Conservation (phyloP, 2,329 filamentous ascomycete species). For the Fusarium transvaalense region DNA sequence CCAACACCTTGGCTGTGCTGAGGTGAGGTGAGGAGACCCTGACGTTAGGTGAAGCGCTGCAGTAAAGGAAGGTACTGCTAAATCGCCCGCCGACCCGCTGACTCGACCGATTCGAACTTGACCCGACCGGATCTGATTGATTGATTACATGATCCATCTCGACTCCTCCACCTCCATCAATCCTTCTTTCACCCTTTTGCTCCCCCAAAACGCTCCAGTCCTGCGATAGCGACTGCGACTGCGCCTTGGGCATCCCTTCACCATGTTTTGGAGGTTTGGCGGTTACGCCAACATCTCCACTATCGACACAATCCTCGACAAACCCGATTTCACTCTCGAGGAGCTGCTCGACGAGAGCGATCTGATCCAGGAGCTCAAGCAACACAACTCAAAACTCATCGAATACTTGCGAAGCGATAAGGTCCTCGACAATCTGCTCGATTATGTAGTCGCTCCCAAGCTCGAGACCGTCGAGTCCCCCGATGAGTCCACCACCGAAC, state of each 20-base stretch:
- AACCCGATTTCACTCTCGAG: constrained; percentile 94
- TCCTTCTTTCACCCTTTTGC: constrained; percentile 30
- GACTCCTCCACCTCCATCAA: constrained; percentile 40
- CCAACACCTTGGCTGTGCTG: constrained; percentile 8
- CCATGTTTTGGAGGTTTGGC: constrained; percentile 99
- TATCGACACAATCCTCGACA: constrained; percentile 96
- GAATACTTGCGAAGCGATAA: constrained; percentile 92
- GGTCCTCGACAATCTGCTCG: constrained; percentile 85
- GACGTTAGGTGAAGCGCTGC: not conserved
- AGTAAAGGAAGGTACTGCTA: constrained; percentile 15
- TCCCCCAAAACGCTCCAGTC: constrained; percentile 46
- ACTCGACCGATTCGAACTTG: constrained; percentile 39
- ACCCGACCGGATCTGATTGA: constrained; percentile 39
- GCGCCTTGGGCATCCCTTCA: constrained; percentile 61
- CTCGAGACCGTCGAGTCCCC: constrained; percentile 68
- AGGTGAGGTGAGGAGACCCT: not conserved
- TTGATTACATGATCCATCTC: constrained; percentile 49
- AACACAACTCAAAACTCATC: constrained; percentile 97
- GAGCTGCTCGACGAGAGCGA: constrained; percentile 97
- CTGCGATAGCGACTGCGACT: constrained; percentile 51
- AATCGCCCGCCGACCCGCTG: constrained; percentile 30
- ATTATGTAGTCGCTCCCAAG: constrained; percentile 89
- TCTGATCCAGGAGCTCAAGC: constrained; percentile 96
- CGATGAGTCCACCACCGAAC: constrained; percentile 64
- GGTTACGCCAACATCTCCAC: constrained; percentile 97